Conservation (phyloP, 331 rosid genomes). For the Ulmus americana region DNA sequence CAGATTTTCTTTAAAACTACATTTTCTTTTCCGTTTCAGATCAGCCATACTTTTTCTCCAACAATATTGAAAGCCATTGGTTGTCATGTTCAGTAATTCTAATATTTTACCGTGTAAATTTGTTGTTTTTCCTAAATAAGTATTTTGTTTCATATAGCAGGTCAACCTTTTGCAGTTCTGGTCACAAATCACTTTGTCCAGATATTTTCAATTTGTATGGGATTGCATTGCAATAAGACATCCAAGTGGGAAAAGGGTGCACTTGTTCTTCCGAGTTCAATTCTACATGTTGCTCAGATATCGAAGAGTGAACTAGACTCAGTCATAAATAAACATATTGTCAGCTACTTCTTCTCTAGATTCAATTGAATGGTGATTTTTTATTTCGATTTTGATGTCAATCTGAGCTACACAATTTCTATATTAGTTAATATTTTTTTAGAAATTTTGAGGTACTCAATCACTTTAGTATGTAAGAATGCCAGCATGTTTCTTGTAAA, state of each 20-base stretch:
- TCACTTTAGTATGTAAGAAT: not conserved
- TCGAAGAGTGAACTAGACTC: constrained; percentile 72
- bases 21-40: no score
- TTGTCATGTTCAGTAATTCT: no score
- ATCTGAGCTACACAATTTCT: not conserved
- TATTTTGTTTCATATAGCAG: constrained; percentile 51
- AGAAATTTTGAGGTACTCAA: not conserved
- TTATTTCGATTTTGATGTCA: constrained; percentile 5
- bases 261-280: constrained; percentile 60
- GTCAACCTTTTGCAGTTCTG: constrained; percentile 56
- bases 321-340: constrained; percentile 82
- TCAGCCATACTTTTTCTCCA: no score
- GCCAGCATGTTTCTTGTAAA: not conserved
- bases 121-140: constrained; percentile 26
- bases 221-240: constrained; percentile 63
- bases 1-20: no score
- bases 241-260: constrained; percentile 61
- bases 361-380: not conserved
- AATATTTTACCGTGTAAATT: no score
- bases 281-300: constrained; percentile 62
- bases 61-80: no score
- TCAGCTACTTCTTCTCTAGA: constrained; percentile 26
- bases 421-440: not conserved
- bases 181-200: constrained; percentile 62
- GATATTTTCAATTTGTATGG: constrained; percentile 64